Evolutionary conservation across 2,329 filamentous ascomycete genomes (phyloP), one percentile per base, ranked within the genome.

Genomic region (Aurifilum marmelostoma): DNA sequence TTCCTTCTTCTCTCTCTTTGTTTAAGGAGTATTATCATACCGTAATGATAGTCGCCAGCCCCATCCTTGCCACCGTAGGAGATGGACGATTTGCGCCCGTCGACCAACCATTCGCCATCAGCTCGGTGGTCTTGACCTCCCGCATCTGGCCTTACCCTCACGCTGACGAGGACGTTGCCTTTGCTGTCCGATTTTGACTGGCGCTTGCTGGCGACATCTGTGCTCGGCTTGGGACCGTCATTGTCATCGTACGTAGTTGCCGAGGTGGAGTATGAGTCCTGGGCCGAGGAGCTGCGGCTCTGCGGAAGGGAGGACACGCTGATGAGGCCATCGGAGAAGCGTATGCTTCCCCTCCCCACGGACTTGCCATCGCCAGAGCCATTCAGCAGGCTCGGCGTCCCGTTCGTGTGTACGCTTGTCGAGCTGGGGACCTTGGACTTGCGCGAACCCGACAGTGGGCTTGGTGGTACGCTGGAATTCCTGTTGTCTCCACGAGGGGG

Each of bases 161-260:
- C 94, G 77, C 96, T 98, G 74, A 99, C 95, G 71, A 98, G 81
- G 18, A 99, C 95, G 76, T 99, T 99, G 65, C 96, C 96, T 79
- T 97, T 98, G 67, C 86, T 88, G 75, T 97, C 94, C 1, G 79
- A 75, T 74, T 88, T 85, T 68, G 88, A 87, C 67, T 79, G 71
- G 69, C 81, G 84, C 78, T 82, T 89, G 72, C 81, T 82, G 54
- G 72, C 74, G 6, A 76, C 72, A 34, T 75, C 72, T 41, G 73
- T 73, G 64, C 76, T 75, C 32, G 77, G 73, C 63, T 76, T 79
- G 18, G 77, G 72, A 37, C 79, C 78, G 2, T 80, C 80, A 39
- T 95, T 92, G 71, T 97, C 94, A 75, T 97, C 94, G 75, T 94
- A 94, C 0, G 92, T 95, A 0, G 94, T 97, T 24, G 91, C 92